These are phyloP conservation scores for Debaryomyces subglobosus DNA, from an alignment of 1,139 yeast genomes.

Conservation along the genomic window DNA sequence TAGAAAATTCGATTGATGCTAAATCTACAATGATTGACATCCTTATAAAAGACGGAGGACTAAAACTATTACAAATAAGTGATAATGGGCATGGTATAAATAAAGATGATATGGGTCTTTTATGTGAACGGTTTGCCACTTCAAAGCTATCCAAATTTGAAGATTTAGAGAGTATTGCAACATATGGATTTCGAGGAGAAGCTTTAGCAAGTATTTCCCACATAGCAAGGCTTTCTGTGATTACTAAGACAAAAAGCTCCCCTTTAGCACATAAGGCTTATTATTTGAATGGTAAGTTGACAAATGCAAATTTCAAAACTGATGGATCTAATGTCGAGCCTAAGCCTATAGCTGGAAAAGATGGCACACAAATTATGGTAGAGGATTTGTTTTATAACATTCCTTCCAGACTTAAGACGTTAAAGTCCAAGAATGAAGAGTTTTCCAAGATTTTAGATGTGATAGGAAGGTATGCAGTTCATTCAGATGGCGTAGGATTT, in stretches of 20 bases:
- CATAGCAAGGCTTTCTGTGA: slow-evolving; percentile 69
- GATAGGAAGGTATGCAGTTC: slow-evolving; percentile 81
- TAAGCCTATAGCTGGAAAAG: slow-evolving; percentile 80
- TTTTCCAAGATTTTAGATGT: slow-evolving; percentile 78
- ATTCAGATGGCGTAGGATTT: slow-evolving; percentile 69
- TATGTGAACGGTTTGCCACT: slow-evolving; percentile 62
- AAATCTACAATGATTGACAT: slow-evolving; percentile 50
- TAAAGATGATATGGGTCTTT: slow-evolving; percentile 46
- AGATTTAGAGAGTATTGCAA: slow-evolving; percentile 50
- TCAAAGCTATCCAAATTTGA: slow-evolving; percentile 54
- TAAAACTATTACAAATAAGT: slow-evolving; percentile 52
- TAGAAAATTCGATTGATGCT: slow-evolving; percentile 61
- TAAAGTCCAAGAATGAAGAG: slow-evolving; percentile 74
- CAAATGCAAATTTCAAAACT: slow-evolving; percentile 37
- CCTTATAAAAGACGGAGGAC: slow-evolving; percentile 56
- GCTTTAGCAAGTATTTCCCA: slow-evolving; percentile 65
- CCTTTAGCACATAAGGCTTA: slow-evolving; percentile 70
- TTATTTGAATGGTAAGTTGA: slow-evolving; percentile 66
- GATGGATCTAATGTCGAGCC: slow-evolving; percentile 43
- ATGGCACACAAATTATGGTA: slow-evolving; percentile 83
- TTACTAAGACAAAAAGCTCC: slow-evolving; percentile 65
- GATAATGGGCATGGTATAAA: slow-evolving; percentile 58
- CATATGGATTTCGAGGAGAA: slow-evolving; percentile 67
- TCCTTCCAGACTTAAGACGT: slow-evolving; percentile 73
- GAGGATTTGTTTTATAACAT: slow-evolving; percentile 91